Conservation (phyloP, 1,284 basidiomycete species). For the Pascua guehoae region DNA sequence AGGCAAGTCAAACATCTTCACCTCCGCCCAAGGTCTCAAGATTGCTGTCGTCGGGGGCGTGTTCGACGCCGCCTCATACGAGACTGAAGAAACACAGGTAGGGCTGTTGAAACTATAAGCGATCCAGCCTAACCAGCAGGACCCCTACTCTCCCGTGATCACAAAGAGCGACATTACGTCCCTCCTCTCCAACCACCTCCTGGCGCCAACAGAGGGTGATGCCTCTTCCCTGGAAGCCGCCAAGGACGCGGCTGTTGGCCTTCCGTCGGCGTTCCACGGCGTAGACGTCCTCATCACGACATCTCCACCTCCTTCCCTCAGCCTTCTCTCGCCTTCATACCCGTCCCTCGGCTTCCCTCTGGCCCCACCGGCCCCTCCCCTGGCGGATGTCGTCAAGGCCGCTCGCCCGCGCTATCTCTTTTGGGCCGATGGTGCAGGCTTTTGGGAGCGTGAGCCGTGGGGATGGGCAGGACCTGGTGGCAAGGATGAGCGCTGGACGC, state of each 20-base stretch:
- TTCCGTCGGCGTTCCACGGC: conserved; percentile 53
- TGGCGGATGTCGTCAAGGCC: conserved; percentile 62
- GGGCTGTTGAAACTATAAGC: neutral
- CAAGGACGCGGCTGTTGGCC: conserved; percentile 63
- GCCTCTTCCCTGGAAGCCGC: conserved; percentile 66
- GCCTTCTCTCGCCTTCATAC: conserved; percentile 61
- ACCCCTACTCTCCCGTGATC: conserved; percentile 65
- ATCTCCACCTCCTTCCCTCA: conserved; percentile 68
- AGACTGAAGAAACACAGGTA: conserved; percentile 18
- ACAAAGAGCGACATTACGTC: conserved; percentile 66
- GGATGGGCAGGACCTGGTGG: conserved; percentile 67
- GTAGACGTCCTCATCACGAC: conserved; percentile 82
- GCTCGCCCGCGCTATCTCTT: conserved; percentile 48
- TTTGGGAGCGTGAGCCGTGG: conserved; percentile 91
- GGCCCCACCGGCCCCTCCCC: conserved; percentile 56
- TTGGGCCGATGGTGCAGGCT: conserved; percentile 58
- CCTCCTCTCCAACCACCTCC: conserved; percentile 55
- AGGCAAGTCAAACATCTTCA: conserved; percentile 81
- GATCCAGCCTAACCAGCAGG: conserved; percentile 48
- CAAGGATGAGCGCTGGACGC: conserved; percentile 58
- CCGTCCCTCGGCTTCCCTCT: conserved; percentile 49
- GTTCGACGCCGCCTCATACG: conserved; percentile 62
- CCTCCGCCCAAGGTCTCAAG: conserved; percentile 75
- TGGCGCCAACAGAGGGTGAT: conserved; percentile 45
- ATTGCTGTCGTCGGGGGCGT: conserved; percentile 79